Percentiles rank a stretch among this genome's conserved stretches.
Evolutionary conservation across 2,329 filamentous ascomycete genomes (phyloP).

Genomic region (Hypoxylon sp.): DNA sequence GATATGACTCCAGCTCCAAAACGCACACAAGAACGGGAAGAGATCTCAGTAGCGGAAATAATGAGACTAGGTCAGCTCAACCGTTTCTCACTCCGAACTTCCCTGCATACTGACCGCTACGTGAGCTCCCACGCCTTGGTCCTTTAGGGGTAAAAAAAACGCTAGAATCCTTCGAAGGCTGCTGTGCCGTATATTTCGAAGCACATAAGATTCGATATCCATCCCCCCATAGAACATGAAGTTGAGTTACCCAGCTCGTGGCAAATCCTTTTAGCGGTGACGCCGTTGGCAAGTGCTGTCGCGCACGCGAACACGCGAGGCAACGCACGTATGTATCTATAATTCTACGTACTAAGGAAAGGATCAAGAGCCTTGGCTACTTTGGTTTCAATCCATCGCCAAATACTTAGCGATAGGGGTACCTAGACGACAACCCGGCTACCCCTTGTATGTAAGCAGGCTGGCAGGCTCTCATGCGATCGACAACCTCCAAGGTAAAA

Average conservation of each 20-base stretch:
- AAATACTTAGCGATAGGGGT: not conserved
- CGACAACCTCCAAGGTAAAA: conserved; percentile 3
- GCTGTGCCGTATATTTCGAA: conserved; percentile 16
- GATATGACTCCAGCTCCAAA: conserved; percentile 11
- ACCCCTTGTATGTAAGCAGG: conserved; percentile 1
- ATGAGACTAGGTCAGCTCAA: conserved; percentile 30
- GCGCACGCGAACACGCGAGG: conserved; percentile 2
- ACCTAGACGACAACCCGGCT: not conserved
- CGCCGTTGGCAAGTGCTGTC: conserved; percentile 30
- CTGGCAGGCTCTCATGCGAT: conserved; percentile 14
- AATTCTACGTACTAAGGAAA: conserved; percentile 5
- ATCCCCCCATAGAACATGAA: conserved; percentile 10
- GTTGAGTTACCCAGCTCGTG: conserved; percentile 15
- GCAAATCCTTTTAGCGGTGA: conserved; percentile 32
- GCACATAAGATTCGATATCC: conserved; percentile 9
- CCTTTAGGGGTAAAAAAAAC: conserved; percentile 4
- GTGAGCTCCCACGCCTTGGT: conserved; percentile 5
- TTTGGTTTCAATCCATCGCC: conserved; percentile 12
- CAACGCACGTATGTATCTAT: conserved; percentile 2
- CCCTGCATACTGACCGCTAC: conserved; percentile 24
- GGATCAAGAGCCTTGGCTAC: conserved; percentile 15
- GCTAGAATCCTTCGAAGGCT: not conserved
- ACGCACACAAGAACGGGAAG: not conserved
- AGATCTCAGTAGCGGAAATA: conserved; percentile 1
- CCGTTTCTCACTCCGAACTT: conserved; percentile 2